Evolutionary conservation across 2,329 filamentous ascomycete species (phyloP).

Genomic region (Sporothrix pallida): DNA sequence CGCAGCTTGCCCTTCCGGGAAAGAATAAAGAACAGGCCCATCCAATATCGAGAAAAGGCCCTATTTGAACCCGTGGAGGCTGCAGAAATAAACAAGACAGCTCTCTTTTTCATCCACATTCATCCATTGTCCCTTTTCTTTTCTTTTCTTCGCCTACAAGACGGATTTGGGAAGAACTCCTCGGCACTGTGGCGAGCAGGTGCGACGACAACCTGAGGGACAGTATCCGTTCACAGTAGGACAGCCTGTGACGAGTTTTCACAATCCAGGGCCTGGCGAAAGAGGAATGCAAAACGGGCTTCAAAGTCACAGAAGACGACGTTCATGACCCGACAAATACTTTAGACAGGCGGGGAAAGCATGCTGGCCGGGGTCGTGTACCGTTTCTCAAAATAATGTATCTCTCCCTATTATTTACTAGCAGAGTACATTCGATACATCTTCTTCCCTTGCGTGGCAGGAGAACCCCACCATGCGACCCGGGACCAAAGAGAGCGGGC

Average conservation of each 20-base stretch:
- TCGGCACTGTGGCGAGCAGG: neutral
- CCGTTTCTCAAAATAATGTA: neutral
- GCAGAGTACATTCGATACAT: neutral
- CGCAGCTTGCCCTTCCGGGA: neutral
- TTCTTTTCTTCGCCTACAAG: neutral
- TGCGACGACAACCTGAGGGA: constrained; percentile 1
- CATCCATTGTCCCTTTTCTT: neutral
- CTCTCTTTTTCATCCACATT: neutral
- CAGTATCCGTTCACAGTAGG: constrained; percentile 3
- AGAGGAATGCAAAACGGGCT: constrained; percentile 14
- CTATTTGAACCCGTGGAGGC: constrained; percentile 24
- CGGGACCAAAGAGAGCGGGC: constrained; percentile 18
- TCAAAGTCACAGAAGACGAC: constrained; percentile 11
- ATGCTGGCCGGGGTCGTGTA: neutral
- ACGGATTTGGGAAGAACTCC: neutral
- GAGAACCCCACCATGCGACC: constrained; percentile 31
- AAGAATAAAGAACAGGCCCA: neutral
- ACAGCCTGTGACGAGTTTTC: neutral
- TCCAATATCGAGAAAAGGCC: constrained; percentile 21
- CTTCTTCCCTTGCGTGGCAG: constrained; percentile 19
- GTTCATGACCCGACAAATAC: constrained; percentile 30
- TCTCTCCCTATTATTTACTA: neutral
- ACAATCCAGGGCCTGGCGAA: neutral
- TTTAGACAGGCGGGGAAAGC: constrained; percentile 31
- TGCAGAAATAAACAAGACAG: constrained; percentile 12